Evolutionary conservation across 345 rosid genomes (phyloP).

Genomic region (Hibiscus syriacus): DNA sequence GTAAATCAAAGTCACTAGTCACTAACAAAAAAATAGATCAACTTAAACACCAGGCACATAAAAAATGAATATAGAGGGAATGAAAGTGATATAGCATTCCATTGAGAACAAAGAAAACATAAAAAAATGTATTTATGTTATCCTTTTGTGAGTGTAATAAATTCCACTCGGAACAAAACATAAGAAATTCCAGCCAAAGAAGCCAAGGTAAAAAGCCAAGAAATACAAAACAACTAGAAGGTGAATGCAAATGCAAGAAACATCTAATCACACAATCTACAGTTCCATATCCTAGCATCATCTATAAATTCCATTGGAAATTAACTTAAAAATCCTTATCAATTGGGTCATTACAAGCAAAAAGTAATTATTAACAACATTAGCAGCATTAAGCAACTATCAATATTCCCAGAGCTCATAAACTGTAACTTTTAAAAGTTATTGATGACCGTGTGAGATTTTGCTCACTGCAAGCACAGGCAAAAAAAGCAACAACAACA

Average conservation of each 20-base stretch:
- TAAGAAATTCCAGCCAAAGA: not conserved
- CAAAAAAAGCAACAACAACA: not conserved
- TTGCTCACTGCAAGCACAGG: not conserved
- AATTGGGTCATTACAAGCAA: not conserved
- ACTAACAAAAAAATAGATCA: not conserved
- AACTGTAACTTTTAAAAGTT: not conserved
- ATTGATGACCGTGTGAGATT: not conserved
- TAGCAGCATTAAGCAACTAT: not conserved
- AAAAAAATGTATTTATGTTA: not conserved
- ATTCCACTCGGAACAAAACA: not conserved
- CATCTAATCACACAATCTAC: not conserved
- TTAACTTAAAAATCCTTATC: not conserved
- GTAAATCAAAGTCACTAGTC: not conserved
- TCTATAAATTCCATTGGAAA: not conserved
- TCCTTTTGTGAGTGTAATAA: not conserved
- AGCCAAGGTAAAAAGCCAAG: not conserved
- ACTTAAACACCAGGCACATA: not conserved
- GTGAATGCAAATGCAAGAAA: conserved; percentile 6
- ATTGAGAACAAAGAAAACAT: not conserved
- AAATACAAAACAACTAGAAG: not conserved
- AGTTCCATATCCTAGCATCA: conserved; percentile 1
- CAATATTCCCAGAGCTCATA: not conserved
- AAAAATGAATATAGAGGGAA: not conserved
- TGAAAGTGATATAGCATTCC: not conserved
- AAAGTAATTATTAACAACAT: not conserved